Percentiles rank a stretch among this genome's conserved stretches.
These are phyloP conservation scores for Capsella bursapastoris DNA, from an alignment of 345 rosid genomes.

Conservation along the genomic window DNA sequence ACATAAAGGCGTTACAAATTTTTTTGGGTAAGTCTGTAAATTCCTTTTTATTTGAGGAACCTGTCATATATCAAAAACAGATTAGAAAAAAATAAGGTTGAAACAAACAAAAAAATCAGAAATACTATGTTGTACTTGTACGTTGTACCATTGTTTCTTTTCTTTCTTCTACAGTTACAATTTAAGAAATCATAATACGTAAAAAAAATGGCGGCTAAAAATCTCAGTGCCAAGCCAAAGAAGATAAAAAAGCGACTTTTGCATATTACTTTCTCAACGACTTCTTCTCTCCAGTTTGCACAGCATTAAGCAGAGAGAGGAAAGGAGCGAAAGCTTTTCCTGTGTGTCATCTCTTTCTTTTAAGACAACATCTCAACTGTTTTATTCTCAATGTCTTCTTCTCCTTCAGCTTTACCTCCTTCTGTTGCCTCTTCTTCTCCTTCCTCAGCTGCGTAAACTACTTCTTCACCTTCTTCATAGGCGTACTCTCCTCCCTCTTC, in stretches of 20 bases:
- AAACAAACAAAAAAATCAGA: constrained; percentile 1
- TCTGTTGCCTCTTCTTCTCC: constrained; percentile 50
- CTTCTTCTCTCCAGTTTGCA: constrained; percentile 24
- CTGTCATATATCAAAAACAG: constrained; percentile 6
- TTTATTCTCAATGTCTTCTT: constrained; percentile 67
- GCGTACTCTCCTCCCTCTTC: constrained; percentile 62
- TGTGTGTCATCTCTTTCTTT: constrained; percentile 25
- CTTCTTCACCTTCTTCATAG: constrained; percentile 68
- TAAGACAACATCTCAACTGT: constrained; percentile 63
- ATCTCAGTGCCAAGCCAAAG: constrained; percentile 44
- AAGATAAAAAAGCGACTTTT: constrained; percentile 16
- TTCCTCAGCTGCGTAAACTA: constrained; percentile 33
- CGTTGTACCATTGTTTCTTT: constrained; percentile 31
- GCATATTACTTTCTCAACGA: constrained; percentile 17
- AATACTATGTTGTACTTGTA: constrained; percentile 16
- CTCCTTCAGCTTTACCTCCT: constrained; percentile 50
- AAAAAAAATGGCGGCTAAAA: constrained; percentile 43
- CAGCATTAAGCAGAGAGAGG: constrained; percentile 15
- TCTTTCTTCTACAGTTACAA: constrained; percentile 51
- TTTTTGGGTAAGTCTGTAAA: not conserved
- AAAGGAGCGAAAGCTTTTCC: not conserved
- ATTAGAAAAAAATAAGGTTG: not conserved
- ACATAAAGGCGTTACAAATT: no score
- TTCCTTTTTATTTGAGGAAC: not conserved
- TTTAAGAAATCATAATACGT: constrained; percentile 32